Percentiles rank a stretch among this genome's conserved stretches.
Evolutionary conservation across 345 rosid species (phyloP).

Genomic region (Psidium friedrichsthalianum): DNA sequence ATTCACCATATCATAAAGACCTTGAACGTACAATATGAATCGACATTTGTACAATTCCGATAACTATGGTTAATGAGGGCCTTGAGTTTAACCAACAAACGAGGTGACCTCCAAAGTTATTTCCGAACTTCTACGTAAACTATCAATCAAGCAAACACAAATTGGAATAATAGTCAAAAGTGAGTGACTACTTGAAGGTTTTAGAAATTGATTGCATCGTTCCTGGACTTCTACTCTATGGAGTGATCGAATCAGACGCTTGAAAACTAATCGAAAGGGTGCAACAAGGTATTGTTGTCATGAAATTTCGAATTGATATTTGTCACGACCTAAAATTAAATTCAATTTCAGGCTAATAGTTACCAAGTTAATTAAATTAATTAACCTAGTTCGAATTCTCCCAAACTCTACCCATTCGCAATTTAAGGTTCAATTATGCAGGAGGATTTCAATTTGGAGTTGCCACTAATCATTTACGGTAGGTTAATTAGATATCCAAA

Average conservation of each 20-base stretch:
- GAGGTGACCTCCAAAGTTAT: background rate
- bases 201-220: background rate
- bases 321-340: no score
- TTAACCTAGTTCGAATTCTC: no score
- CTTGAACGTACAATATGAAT: background rate
- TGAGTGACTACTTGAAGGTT: background rate
- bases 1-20: background rate
- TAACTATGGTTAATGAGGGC: background rate
- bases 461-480: no score
- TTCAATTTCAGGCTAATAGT: no score
- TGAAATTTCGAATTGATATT: background rate
- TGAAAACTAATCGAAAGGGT: background rate
- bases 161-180: background rate
- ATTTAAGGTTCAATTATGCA: no score
- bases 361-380: no score
- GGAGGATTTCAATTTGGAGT: no score
- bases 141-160: background rate
- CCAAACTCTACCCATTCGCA: no score
- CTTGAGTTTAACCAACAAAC: background rate
- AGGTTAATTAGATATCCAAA: no score
- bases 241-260: background rate
- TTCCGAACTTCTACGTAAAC: background rate
- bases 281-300: background rate
- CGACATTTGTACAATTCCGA: accelerated
- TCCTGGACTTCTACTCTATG: background rate